These are phyloP conservation scores for Thielaviopsis euricoi DNA, from an alignment of 2,329 filamentous ascomycete genomes.

Conservation along the genomic window DNA sequence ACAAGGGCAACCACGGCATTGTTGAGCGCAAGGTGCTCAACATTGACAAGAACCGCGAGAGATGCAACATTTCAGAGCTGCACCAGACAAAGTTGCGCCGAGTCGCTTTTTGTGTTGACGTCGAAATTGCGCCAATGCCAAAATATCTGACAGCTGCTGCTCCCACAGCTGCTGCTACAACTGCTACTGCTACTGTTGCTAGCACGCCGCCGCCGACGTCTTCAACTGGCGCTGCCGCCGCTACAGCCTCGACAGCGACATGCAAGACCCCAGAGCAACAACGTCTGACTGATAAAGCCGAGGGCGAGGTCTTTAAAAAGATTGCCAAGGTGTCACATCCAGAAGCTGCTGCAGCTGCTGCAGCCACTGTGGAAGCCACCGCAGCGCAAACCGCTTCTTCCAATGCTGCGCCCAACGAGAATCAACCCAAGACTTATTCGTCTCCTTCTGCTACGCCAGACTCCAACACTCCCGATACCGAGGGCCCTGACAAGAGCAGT, in stretches of 20 bases:
- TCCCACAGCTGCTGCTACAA: background rate
- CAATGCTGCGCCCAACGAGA: background rate
- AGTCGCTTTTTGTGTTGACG: constrained; percentile 91
- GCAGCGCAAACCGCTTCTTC: background rate
- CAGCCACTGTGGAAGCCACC: background rate
- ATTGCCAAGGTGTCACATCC: background rate
- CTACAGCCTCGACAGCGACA: background rate
- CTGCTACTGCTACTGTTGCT: background rate
- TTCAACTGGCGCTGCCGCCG: background rate
- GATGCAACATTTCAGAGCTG: constrained; percentile 65
- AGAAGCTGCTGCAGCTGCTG: background rate
- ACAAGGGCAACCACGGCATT: constrained; percentile 43
- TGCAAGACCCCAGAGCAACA: background rate
- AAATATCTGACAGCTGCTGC: constrained; percentile 46
- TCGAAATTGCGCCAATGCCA: constrained; percentile 84
- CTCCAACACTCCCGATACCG: constrained; percentile 15
- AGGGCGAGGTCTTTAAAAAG: constrained; percentile 8
- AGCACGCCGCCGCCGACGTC: background rate
- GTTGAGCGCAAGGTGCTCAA: constrained; percentile 75
- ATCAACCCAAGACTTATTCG: background rate
- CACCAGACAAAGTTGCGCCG: constrained; percentile 66
- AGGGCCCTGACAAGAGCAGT: constrained; percentile 29
- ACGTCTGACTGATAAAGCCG: constrained; percentile 6
- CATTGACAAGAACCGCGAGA: constrained; percentile 60
- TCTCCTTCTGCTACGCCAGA: constrained; percentile 29